These are phyloP conservation scores for Filobasidium uniguttulatum DNA, from an alignment of 1,284 basidiomycete genomes.

Conservation along the genomic window DNA sequence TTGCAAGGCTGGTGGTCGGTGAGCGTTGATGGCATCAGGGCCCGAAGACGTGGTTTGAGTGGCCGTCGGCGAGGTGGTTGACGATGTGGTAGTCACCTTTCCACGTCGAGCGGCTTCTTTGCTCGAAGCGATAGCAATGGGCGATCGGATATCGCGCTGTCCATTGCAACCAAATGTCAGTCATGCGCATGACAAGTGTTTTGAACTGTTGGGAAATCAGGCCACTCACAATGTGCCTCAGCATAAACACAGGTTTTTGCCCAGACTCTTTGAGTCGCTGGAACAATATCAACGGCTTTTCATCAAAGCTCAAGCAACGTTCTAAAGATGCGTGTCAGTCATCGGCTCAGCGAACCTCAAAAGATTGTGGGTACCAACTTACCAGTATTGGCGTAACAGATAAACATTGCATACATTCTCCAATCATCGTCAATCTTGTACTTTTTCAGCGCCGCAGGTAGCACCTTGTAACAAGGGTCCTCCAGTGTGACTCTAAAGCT, in stretches of 20 bases:
- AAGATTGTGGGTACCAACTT: constrained; percentile 26
- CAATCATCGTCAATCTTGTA: constrained; percentile 99
- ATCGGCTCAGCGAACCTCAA: background rate
- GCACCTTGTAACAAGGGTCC: constrained; percentile 94
- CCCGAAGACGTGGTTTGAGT: constrained; percentile 8
- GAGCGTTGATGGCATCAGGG: constrained; percentile 21
- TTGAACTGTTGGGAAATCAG: constrained; percentile 6
- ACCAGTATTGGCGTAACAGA: constrained; percentile 88
- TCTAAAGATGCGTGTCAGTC: constrained; percentile 43
- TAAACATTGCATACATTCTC: constrained; percentile 98
- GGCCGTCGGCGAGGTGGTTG: constrained; percentile 16
- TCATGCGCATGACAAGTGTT: too few relatives aligned
- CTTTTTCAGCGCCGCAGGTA: constrained; percentile 94
- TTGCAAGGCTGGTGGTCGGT: constrained; percentile 29
- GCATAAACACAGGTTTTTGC: constrained; percentile 97
- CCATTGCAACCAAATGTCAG: too few relatives aligned
- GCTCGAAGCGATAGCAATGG: constrained; percentile 84
- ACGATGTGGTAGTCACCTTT: background rate
- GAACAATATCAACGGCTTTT: constrained; percentile 91
- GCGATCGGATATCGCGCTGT: constrained; percentile 76
- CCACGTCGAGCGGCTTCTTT: constrained; percentile 52
- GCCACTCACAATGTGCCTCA: constrained; percentile 72
- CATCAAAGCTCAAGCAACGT: constrained; percentile 91
- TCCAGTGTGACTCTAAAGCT: constrained; percentile 57
- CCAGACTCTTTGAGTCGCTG: constrained; percentile 94